These are phyloP conservation scores for Rhododendron williamsianum DNA, from an alignment of 148 eudicot species.

Conservation along the genomic window DNA sequence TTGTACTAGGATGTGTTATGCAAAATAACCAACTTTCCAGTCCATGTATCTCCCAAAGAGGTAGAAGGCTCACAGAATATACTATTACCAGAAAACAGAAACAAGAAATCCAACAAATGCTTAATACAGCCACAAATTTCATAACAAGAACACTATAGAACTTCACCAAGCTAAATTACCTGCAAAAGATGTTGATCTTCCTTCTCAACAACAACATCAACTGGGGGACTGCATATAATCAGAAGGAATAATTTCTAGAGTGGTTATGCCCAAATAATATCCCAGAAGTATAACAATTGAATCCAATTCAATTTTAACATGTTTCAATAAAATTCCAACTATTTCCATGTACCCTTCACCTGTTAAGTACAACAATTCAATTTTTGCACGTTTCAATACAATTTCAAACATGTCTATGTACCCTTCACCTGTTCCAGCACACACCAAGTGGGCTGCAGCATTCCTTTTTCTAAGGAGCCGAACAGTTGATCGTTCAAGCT, in stretches of 20 bases:
- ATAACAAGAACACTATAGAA: background rate
- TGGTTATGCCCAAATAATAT: background rate
- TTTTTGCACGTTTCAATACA: background rate
- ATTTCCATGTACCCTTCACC: background rate
- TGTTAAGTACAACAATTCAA: background rate
- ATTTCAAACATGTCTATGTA: background rate
- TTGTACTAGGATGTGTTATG: background rate
- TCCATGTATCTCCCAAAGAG: background rate
- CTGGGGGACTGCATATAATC: slow-evolving; percentile 8
- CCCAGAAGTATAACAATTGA: background rate
- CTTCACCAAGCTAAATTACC: slow-evolving; percentile 13
- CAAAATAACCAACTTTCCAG: background rate
- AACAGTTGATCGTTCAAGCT: no score
- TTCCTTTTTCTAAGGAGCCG: background rate
- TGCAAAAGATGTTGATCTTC: slow-evolving; percentile 18
- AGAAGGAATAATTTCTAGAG: background rate
- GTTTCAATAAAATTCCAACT: background rate
- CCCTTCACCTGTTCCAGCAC: background rate
- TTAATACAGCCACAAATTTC: background rate
- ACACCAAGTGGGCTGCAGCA: background rate
- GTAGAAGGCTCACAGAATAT: background rate
- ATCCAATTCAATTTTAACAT: background rate
- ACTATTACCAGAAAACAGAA: background rate
- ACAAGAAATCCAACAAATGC: background rate
- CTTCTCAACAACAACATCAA: slow-evolving; percentile 12